A percentile compares a stretch with the other conserved stretches of the same genome.
These are phyloP conservation scores for Lasiosphaeria miniovina DNA, from an alignment of 495 filamentous ascomycete species.

Conservation along the genomic window DNA sequence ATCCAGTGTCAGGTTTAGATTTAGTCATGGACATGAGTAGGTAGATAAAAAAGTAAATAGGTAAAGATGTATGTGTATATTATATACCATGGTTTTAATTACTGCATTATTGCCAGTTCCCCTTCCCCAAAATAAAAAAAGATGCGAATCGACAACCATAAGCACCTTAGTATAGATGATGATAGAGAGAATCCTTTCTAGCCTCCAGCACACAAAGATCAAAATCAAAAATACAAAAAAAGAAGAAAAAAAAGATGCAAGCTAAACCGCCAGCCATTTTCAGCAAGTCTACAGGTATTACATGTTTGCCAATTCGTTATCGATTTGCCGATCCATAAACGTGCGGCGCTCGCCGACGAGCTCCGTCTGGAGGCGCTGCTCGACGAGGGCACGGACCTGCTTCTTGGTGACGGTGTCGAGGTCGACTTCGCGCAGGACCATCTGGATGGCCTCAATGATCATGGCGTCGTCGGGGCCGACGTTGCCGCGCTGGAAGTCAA, in stretches of 20 bases:
- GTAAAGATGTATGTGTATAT: too few species aligned
- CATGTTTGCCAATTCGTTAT: conserved; percentile 92
- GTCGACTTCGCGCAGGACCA: conserved; percentile 84
- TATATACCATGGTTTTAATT: too few species aligned
- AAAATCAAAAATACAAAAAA: not conserved
- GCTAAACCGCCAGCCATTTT: too few species aligned
- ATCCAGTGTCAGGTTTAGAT: too few species aligned
- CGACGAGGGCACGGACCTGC: conserved; percentile 86
- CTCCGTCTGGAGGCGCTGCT: conserved; percentile 87
- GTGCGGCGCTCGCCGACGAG: conserved; percentile 74
- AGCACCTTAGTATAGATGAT: too few species aligned
- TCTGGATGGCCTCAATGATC: conserved; percentile 80
- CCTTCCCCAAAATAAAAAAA: too few species aligned
- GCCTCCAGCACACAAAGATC: not conserved
- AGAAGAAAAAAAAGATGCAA: too few species aligned
- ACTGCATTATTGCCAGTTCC: too few species aligned
- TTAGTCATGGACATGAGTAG: too few species aligned
- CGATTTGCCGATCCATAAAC: conserved; percentile 89
- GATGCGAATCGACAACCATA: too few species aligned
- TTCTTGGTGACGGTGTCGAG: conserved; percentile 97
- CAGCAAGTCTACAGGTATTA: conserved; percentile 34
- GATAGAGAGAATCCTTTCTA: too few species aligned
- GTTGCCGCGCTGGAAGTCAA: conserved; percentile 70
- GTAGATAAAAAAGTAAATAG: too few species aligned
- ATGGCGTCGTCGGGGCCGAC: conserved; percentile 68